A percentile compares a stretch with the other conserved stretches of the same genome.
These are phyloP conservation scores for Pseudocercospora crystallina DNA, from an alignment of 2,329 filamentous ascomycete genomes.

Conservation along the genomic window DNA sequence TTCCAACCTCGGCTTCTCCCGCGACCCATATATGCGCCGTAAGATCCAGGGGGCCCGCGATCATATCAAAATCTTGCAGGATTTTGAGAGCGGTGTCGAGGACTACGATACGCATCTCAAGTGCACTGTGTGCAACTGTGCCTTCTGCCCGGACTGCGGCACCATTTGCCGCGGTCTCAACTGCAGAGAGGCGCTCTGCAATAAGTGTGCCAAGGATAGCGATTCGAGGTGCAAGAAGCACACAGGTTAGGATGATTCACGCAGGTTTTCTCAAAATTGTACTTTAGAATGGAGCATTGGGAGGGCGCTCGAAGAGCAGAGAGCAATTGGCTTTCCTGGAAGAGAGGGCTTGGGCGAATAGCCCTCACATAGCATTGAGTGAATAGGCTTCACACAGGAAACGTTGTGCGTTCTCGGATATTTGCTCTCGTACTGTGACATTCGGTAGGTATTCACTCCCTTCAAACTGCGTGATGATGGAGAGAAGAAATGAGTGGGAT, in stretches of 20 bases:
- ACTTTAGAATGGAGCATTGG: no score
- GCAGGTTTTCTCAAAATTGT: no score
- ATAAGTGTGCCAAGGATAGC: conserved; percentile 1
- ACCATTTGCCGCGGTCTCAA: conserved; percentile 10
- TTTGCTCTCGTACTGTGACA: no score
- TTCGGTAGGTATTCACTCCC: no score
- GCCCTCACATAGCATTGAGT: no score
- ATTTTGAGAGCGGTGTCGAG: conserved; percentile 9
- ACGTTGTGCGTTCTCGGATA: no score
- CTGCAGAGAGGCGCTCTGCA: conserved; percentile 11
- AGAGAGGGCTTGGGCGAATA: no score
- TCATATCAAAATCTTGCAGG: conserved; percentile 1
- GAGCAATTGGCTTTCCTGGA: no score
- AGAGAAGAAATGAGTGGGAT: no score
- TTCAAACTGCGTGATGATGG: no score
- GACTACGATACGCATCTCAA: conserved; percentile 11
- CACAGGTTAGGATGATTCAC: not conserved
- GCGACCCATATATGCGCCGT: not conserved
- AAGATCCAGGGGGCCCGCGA: conserved; percentile 4
- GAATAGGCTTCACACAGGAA: no score
- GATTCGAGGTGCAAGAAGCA: conserved; percentile 4
- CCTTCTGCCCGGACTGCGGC: conserved; percentile 14
- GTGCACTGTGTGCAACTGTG: conserved; percentile 10
- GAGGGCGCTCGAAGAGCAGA: no score
- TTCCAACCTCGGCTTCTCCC: conserved; percentile 1